Conservation (phyloP, 2,329 filamentous ascomycete genomes). For the Fusarium drepaniforme region DNA sequence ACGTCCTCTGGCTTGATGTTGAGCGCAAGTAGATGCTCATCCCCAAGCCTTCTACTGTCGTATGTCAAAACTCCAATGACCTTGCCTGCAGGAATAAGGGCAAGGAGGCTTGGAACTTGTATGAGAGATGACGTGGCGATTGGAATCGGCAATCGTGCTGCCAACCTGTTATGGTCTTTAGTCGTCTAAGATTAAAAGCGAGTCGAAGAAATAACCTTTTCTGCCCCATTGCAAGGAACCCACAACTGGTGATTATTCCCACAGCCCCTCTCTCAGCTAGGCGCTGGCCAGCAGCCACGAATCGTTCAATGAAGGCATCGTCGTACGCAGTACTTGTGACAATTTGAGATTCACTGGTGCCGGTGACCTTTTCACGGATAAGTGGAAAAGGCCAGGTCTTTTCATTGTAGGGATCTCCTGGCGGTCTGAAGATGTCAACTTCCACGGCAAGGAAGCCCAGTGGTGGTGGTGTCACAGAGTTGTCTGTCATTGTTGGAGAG, state of each 20-base stretch:
- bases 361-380: slow-evolving; percentile 48
- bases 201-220: slow-evolving; percentile 35
- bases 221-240: slow-evolving; percentile 54
- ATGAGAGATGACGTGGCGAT: slow-evolving; percentile 52
- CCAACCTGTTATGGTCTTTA: slow-evolving; percentile 35
- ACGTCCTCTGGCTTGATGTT: slow-evolving; percentile 35
- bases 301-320: slow-evolving; percentile 49
- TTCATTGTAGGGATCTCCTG: slow-evolving; percentile 52
- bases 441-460: slow-evolving; percentile 53
- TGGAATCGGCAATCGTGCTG: slow-evolving; percentile 49
- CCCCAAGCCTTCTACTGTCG: slow-evolving; percentile 41
- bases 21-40: slow-evolving; percentile 35
- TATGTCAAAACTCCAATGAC: slow-evolving; percentile 50
- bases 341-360: slow-evolving; percentile 45
- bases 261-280: slow-evolving; percentile 50
- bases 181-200: not conserved
- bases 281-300: slow-evolving; percentile 49
- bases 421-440: slow-evolving; percentile 48
- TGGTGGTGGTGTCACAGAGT: slow-evolving; percentile 32
- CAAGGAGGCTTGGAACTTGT: slow-evolving; percentile 49
- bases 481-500: slow-evolving; percentile 4
- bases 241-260: slow-evolving; percentile 55
- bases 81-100: slow-evolving; percentile 40
- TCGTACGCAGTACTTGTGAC: slow-evolving; percentile 48
- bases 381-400: slow-evolving; percentile 53